Evolutionary conservation across 2,329 filamentous ascomycete genomes (phyloP), one percentile per base, ranked within the genome.

Genomic region (Volutella citrinella): DNA sequence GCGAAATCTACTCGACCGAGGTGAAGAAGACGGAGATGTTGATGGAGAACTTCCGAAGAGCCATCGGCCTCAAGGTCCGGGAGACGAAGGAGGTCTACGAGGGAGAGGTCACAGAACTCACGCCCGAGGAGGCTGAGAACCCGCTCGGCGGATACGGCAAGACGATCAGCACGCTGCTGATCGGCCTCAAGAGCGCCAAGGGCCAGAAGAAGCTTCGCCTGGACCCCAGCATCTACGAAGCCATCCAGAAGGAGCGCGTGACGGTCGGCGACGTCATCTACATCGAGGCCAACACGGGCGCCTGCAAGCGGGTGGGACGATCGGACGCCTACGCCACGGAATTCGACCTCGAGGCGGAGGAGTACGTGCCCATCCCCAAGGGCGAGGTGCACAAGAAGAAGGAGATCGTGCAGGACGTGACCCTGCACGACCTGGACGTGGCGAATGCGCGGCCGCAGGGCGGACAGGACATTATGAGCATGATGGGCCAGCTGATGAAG

Each of bases 401-500:
- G 74, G 93, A 98, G 68, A 95, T 98, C 51, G 93, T 98, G 21
- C 93, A 98, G 63, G 93, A 98, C 56, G 93, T 98, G 44, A 96
- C 93, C 27, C 76, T 98, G 46, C 93, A 98, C 64, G 93, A 98
- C 59, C 73, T 98, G 36, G 93, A 98, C 57, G 84, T 97, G 44
- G 93, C 93, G 46, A 98, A 98, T 56, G 86, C 93, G 11, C 76
- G 91, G 54, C 93, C 93, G 5, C 89, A 97, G 69, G 93, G 93
- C 33, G 93, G 93, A 27, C 93, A 98, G 72, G 93, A 98, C 63
- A 95, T 98, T 49, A 97, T 98, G 90, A 96, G 90, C 70, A 97
- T 98, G 93, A 97, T 98, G 91, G 93, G 93, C 54, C 93, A 98
- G 66, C 70, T 98, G 57, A 96, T 97, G 89, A 97, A 97, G 76